phyloP scores from a whole-genome alignment of 768 basidiomycete genomes.

The Kwoniella heveanensis region DNA sequence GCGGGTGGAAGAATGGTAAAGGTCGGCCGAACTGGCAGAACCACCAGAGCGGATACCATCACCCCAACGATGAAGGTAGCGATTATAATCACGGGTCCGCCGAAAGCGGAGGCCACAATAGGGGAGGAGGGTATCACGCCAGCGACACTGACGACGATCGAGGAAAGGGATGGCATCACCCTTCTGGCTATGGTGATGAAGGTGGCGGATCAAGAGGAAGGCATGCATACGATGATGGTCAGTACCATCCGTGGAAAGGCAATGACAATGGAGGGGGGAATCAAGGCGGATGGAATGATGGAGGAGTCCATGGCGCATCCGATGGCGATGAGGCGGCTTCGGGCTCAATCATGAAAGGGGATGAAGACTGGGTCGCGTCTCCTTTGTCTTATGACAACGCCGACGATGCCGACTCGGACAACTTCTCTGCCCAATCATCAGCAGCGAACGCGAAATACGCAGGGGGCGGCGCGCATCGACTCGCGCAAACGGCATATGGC shows the following conservation, averaged over 20 bases:
- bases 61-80: background rate
- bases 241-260: slow-evolving; percentile 8
- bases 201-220: background rate
- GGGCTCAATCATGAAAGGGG: background rate
- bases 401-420: slow-evolving; percentile 5
- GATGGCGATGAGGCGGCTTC: background rate
- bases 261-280: too few relatives aligned
- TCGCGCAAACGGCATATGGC: slow-evolving; percentile 8
- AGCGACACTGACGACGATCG: background rate
- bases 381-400: background rate
- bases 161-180: background rate
- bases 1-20: slow-evolving; percentile 12
- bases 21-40: slow-evolving; percentile 10
- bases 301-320: too few relatives aligned
- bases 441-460: background rate
- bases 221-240: slow-evolving; percentile 10
- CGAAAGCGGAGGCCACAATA: too few relatives aligned
- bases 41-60: slow-evolving; percentile 6
- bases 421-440: slow-evolving; percentile 1
- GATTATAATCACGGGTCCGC: background rate
- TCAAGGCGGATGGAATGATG: too few relatives aligned
- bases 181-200: background rate
- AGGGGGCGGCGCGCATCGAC: slow-evolving; percentile 8
- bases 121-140: background rate
- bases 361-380: background rate